A percentile compares a stretch with the other conserved stretches of the same genome.
Evolutionary conservation across 2,329 filamentous ascomycete genomes (phyloP).

Genomic region (Didymella exigua): DNA sequence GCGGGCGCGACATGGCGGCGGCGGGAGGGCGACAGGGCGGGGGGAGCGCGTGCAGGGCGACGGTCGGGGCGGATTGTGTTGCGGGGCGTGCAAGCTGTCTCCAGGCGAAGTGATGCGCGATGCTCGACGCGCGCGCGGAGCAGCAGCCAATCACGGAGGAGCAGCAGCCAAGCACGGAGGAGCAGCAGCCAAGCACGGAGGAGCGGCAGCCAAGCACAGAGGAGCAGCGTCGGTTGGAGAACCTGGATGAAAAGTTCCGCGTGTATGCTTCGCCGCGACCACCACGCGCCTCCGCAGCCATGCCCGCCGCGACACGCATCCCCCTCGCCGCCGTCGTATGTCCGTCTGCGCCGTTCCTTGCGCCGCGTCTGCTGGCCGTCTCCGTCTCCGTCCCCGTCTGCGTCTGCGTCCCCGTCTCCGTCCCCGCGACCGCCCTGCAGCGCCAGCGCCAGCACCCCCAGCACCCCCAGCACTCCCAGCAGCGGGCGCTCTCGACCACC

Average conservation of each 20-base stretch:
- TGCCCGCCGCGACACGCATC: constrained; percentile 31
- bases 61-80: too few species aligned
- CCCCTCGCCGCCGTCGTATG: constrained; percentile 41
- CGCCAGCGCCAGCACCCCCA: background rate
- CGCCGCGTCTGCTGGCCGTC: constrained; percentile 37
- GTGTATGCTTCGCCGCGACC: background rate
- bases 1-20: constrained; percentile 60
- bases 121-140: constrained; percentile 24
- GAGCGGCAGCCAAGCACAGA: too few species aligned
- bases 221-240: constrained; percentile 15
- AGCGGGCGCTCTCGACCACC: constrained; percentile 1
- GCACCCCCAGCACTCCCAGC: constrained; percentile 12
- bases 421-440: constrained; percentile 4
- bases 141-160: constrained; percentile 31
- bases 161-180: too few species aligned
- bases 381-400: constrained; percentile 16
- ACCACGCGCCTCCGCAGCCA: constrained; percentile 9
- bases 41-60: too few species aligned
- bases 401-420: constrained; percentile 22
- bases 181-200: constrained; percentile 34
- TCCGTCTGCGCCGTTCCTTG: constrained; percentile 45
- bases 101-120: too few species aligned
- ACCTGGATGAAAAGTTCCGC: constrained; percentile 6
- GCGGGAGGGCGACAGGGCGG: constrained; percentile 26
- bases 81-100: constrained; percentile 39